Base-by-base conservation (phyloP, 2,329 filamentous ascomycete species). In the Dactylellina leptospora region DNA sequence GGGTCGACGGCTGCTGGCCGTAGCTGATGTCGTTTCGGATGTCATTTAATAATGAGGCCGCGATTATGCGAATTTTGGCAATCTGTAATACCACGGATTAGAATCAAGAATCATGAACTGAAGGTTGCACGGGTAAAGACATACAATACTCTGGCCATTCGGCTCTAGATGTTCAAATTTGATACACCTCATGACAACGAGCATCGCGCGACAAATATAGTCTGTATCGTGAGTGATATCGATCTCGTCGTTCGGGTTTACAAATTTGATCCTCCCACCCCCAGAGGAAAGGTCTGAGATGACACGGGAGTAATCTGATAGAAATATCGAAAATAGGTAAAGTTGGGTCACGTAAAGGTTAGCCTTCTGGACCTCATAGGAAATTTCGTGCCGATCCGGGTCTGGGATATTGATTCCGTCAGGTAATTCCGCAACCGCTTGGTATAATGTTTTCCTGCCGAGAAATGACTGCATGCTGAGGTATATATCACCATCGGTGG, bases 141-240 rank as follows among this genome's bases (percentile, higher is more conserved):
- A n/a, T 68, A 73, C 69, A n/a, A 73, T 66, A 30, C 69, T 73
- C 33, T 73, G 69, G 22, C 69, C 69, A 23, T 73, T 73, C 4
- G 69, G 69, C 42, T 73, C 61, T 16, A 73, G 42, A 68, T 68
- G 61, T 48, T 73, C 69, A 25, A 73, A 68, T 27, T 68, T 68
- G 28, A 73, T 68, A 38, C 69, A 68, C 53, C 61, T 50, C 61
- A 68, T 68, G 18, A 73, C 69, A 13, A 68, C 61, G 36, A 73
- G 61, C 69, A 73, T 73, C 30, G 69, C 69, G 16, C 69, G 60
- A 44, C 69, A 73, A 25, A 73, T 73, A 25, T 68, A 73, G 25
- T 73, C 69, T 36, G 62, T 73, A 20, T 73, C 69, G 44, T 66
- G 60, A 5, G 60, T 60, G 25, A 73, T 51, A 16, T 73, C 69